These are phyloP conservation scores for Fusarium azukiicola DNA, from an alignment of 2,329 filamentous ascomycete species.

Conservation along the genomic window DNA sequence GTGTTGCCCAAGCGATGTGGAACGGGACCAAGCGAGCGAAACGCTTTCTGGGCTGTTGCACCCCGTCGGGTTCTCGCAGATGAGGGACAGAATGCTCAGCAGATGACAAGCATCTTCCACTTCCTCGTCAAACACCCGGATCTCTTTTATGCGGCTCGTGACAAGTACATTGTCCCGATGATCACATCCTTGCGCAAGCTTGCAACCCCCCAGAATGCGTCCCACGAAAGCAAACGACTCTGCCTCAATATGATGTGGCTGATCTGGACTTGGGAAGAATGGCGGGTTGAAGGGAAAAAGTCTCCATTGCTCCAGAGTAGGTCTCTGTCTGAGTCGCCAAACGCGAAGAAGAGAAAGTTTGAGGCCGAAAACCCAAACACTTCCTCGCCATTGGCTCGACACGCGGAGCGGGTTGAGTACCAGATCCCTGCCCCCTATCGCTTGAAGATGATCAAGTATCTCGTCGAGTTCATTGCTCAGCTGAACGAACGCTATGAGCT, in stretches of 20 bases:
- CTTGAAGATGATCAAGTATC: conserved; percentile 93
- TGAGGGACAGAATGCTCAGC: conserved; percentile 96
- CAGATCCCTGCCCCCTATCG: conserved; percentile 84
- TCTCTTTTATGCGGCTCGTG: conserved; percentile 96
- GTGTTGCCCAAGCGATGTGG: conserved; percentile 93
- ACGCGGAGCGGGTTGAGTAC: conserved; percentile 81
- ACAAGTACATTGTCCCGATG: conserved; percentile 94
- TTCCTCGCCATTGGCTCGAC: conserved; percentile 74
- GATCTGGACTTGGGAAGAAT: conserved; percentile 96
- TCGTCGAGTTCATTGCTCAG: conserved; percentile 96
- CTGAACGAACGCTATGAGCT: conserved; percentile 92
- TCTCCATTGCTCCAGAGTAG: conserved; percentile 51
- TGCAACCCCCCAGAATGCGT: conserved; percentile 89
- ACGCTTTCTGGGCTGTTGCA: conserved; percentile 93
- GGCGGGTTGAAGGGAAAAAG: conserved; percentile 83
- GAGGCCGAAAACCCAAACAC: conserved; percentile 79
- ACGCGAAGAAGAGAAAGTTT: conserved; percentile 87
- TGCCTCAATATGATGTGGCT: conserved; percentile 94
- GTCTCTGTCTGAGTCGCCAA: conserved; percentile 84
- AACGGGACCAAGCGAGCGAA: conserved; percentile 83
- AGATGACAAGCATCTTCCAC: conserved; percentile 98
- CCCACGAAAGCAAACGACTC: conserved; percentile 94
- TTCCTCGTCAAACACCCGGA: conserved; percentile 96
- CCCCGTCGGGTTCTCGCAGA: conserved; percentile 95
- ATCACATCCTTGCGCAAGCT: conserved; percentile 95